Base-by-base conservation (phyloP, 306 rosid genomes). In the Lathyrus oleraceus region DNA sequence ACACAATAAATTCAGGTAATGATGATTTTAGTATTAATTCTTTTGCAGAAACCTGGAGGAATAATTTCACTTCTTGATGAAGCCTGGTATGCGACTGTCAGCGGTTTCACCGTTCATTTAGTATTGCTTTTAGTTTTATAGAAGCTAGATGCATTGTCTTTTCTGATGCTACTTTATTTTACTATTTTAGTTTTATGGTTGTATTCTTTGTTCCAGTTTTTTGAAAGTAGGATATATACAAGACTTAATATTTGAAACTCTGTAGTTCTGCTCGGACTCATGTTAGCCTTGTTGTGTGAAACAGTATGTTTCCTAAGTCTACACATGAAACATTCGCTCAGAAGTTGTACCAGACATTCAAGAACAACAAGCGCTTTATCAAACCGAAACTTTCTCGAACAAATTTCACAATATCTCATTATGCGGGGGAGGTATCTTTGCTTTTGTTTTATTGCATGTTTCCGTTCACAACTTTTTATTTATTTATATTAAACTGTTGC, bases 231-330 rank as follows among this genome's bases (percentile, higher is more conserved):
- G 69, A 52, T 30, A 49, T 42, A 64, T 49, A 62, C 23, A 36
- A 65, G 19, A 54, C 56, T 43, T 44, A 30, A 54, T 77, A 54
- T 52, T 61, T 77, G 67, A 35, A 35, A 66, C 77, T 81, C 70
- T 44, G 53, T 66, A 69, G 38, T 65, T 58, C 49, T 79, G 58
- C 70, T 75, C 61, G 78, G 73, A 78, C 80, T 84, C 70, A 85
- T 71, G 57, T 52, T 72, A 69, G 49, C 61, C 38, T 73, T 30
- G 36, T 77, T 85, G 51, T 83, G 79, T 87, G 57, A 64, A 51
- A 52, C 96, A 95, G 99, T 79, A 95, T 95, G 99, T 95, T 95
- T 82, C 99, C 99, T n/a, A 95, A 95, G 85, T 95, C 99, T 40
- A 95, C 99, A 13, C 99, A 95, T 71, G 99, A 95, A 87, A 95